Evolutionary conservation across 2,329 filamentous ascomycete genomes (phyloP).

Genomic region (Arthrobotrys entomopaga): DNA sequence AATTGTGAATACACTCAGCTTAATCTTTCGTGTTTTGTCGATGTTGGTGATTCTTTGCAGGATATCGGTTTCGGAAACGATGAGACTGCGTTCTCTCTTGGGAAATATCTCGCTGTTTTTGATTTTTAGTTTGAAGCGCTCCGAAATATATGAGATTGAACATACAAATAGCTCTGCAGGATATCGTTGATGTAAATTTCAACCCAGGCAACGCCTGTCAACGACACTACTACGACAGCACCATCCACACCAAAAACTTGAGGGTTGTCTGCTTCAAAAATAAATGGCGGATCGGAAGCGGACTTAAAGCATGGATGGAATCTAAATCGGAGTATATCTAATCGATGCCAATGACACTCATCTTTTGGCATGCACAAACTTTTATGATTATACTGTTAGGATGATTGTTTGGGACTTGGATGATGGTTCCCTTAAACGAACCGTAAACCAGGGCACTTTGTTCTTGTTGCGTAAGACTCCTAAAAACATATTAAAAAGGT

Average conservation of each 20-base stretch:
- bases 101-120: conserved; percentile 49
- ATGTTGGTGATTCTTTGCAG: conserved; percentile 77
- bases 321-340: conserved; percentile 88
- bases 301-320: conserved; percentile 89
- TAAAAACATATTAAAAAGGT: conserved; percentile 10
- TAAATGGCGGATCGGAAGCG: conserved; percentile 73
- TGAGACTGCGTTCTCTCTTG: conserved; percentile 75
- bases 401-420: conserved; percentile 2
- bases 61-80: conserved; percentile 76
- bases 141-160: conserved; percentile 65
- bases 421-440: conserved; percentile 7
- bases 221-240: conserved; percentile 79
- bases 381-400: conserved; percentile 30
- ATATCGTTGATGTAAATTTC: conserved; percentile 88
- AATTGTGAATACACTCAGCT: conserved; percentile 78
- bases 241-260: conserved; percentile 70
- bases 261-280: conserved; percentile 55
- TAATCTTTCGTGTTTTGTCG: conserved; percentile 76
- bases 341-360: conserved; percentile 89
- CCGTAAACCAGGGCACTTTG: conserved; percentile 56
- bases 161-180: conserved; percentile 85
- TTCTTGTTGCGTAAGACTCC: conserved; percentile 57
- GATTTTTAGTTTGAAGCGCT: conserved; percentile 61
- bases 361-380: conserved; percentile 67
- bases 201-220: conserved; percentile 83